Evolutionary conservation across 2,329 filamentous ascomycete species (phyloP), one percentile per base, ranked within the genome.

Genomic region (Plenodomus lindquistii): DNA sequence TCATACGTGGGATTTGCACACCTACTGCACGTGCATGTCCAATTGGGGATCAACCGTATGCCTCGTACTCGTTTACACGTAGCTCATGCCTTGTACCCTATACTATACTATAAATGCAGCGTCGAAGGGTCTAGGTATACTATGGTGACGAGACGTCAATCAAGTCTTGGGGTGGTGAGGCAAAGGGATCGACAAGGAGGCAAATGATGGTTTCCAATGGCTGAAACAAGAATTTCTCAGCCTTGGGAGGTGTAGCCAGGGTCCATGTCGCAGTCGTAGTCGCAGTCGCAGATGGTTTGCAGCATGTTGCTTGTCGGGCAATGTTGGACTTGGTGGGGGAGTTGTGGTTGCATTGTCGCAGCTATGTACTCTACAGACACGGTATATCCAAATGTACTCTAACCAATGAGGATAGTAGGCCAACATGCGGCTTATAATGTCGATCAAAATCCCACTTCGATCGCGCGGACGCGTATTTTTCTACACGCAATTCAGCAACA

Each of bases 141-240:
- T 16, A 40, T 29, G 11, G 18, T 21, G 20, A 40, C 15, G 27
- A 31, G 15, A 31, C 38, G 11, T 40, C 13, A 21, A 40, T 40
- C 13, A 21, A 40, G 11, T 13, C 38, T 40, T 9, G n/a, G 38
- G n/a, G 13, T n/a, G n/a, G n/a, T n/a, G 19, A 17, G 11, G 15
- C 5, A 22, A 18, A 39, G 11, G 8, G 13, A 22, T 20, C 17
- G 15, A 20, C 19, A 21, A 40, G 15, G 38, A 40, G 16, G 21
- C 29, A 21, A 17, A 24, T 16, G 38, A 29, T 22, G 18, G n/a
- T 16, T 39, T 10, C n/a, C n/a, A n/a, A 18, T 40, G 20, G 37
- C 38, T 40, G 38, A 40, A 40, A 40, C 38, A 17, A 40, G 38
- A 29, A 20, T 40, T 24, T 31, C n/a, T 15, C 27, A 15, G 11